Evolutionary conservation across 371 early-diverging fungal species (phyloP), one percentile per base, ranked within the genome.

Genomic region (Syncephalis plumigaleata): DNA sequence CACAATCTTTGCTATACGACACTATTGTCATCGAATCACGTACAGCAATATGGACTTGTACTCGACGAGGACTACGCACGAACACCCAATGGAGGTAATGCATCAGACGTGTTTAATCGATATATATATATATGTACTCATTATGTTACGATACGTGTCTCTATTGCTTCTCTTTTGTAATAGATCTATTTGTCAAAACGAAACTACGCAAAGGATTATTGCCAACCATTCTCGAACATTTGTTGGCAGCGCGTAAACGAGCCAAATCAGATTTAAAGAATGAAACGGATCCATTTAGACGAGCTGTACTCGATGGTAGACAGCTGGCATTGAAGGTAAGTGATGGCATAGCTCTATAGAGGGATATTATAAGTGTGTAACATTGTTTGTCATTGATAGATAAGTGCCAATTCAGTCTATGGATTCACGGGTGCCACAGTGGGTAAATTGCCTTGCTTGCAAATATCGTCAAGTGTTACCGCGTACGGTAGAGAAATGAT

Each of bases 1-100:
- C 95, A 98, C 61, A 99, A 99, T 58, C 67, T 99, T 17, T 99
- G 99, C 63, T 99, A 99, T 63, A 91, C 98, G 0, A 98, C 99
- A 0, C 70, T 93, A 26, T 53, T 98, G 43, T 68, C 61, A 36
- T 60, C 61, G 5, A 55, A 67, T 9, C 60, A 65, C 9, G 73
- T 81, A 18, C 75, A 83, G 51, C 66, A 65, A 46, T 63, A 73
- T 38, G 63, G 65, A 17, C 64, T 96, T 18, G 73, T 74, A 17
- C 70, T 75, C 53, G 87, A 79, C 55, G 67, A 73, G 1, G 92
- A 96, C 57, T 95, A 87, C 55, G 75, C 77, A 21, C 64, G 77
- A 0, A 92, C 98, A 4, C 98, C 96, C 5, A 86, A 87, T 44
- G 31, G 31, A 78, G 77, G 55, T 83, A 73, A 78, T 65, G 55